These are phyloP conservation scores for Fusarium abutilonis DNA, from an alignment of 2,329 filamentous ascomycete genomes.

Conservation along the genomic window DNA sequence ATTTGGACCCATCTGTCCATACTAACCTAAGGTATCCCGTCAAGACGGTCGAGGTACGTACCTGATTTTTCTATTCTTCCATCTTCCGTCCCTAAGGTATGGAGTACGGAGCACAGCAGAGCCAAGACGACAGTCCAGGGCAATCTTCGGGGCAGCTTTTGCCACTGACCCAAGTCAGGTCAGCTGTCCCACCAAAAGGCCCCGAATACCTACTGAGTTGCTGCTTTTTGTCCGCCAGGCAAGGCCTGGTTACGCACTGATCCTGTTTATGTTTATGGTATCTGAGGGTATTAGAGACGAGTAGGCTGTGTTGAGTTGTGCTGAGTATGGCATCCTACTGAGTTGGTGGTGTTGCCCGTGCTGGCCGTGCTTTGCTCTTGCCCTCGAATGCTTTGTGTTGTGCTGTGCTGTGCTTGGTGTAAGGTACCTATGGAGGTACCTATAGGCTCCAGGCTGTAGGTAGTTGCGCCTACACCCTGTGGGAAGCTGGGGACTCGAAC, in stretches of 20 bases:
- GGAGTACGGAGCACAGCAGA: not conserved
- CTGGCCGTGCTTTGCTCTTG: not conserved
- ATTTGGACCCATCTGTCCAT: conserved; percentile 1
- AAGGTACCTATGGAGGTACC: not conserved
- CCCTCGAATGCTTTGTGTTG: conserved; percentile 1
- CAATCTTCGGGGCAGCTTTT: conserved; percentile 43
- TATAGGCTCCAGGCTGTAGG: conserved; percentile 12
- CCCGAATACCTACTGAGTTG: conserved; percentile 29
- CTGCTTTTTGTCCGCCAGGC: conserved; percentile 17
- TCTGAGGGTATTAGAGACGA: not conserved
- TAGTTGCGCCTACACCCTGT: conserved; percentile 22
- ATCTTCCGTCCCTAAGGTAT: conserved; percentile 13
- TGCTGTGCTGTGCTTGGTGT: not conserved
- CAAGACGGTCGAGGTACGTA: conserved; percentile 24
- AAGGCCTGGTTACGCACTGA: conserved; percentile 29
- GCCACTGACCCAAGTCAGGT: conserved; percentile 50
- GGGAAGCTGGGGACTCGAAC: conserved; percentile 31
- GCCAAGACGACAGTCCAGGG: conserved; percentile 23
- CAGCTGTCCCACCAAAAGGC: conserved; percentile 48
- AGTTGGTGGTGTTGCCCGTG: conserved; percentile 25
- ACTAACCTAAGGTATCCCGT: not conserved
- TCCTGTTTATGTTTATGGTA: conserved; percentile 14
- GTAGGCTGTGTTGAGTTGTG: not conserved
- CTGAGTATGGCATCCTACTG: conserved; percentile 4
- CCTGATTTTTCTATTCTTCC: conserved; percentile 20